phyloP scores from a whole-genome alignment of 2,329 filamentous ascomycete genomes.

The Cladophialophora chaetospira region DNA sequence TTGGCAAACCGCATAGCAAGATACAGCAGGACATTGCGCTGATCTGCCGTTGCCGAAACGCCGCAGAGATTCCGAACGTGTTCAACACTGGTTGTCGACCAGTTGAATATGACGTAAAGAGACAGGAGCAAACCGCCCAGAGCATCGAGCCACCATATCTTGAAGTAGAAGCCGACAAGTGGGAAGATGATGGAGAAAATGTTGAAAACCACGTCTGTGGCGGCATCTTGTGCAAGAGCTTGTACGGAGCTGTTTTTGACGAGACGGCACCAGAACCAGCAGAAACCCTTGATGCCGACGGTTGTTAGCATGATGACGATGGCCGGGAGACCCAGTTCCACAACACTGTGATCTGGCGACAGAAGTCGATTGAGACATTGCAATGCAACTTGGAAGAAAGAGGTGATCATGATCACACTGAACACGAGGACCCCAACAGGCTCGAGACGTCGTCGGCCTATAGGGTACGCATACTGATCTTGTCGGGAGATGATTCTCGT shows the following conservation, averaged over 20 bases:
- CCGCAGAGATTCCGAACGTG: conserved; percentile 82
- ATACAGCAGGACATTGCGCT: conserved; percentile 83
- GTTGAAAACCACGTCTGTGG: conserved; percentile 87
- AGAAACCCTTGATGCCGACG: conserved; percentile 76
- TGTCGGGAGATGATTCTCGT: conserved; percentile 72
- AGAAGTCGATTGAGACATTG: conserved; percentile 68
- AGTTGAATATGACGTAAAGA: conserved; percentile 75
- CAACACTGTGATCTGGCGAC: conserved; percentile 63
- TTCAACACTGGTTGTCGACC: conserved; percentile 70
- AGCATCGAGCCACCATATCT: conserved; percentile 81
- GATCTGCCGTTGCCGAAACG: conserved; percentile 74
- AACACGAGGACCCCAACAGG: conserved; percentile 80
- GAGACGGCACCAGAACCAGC: conserved; percentile 85
- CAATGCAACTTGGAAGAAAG: conserved; percentile 75
- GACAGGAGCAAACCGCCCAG: conserved; percentile 78
- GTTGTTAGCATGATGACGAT: conserved; percentile 80
- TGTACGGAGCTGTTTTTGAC: conserved; percentile 86
- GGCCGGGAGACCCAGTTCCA: conserved; percentile 72
- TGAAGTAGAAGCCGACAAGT: conserved; percentile 73
- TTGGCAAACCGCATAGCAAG: conserved; percentile 92
- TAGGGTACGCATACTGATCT: conserved; percentile 74
- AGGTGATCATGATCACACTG: conserved; percentile 82
- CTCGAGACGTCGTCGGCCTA: conserved; percentile 75
- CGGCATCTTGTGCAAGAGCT: conserved; percentile 69
- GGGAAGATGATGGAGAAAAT: conserved; percentile 86